These are phyloP conservation scores for Suillus spraguei DNA, from an alignment of 768 basidiomycete genomes.

Conservation along the genomic window DNA sequence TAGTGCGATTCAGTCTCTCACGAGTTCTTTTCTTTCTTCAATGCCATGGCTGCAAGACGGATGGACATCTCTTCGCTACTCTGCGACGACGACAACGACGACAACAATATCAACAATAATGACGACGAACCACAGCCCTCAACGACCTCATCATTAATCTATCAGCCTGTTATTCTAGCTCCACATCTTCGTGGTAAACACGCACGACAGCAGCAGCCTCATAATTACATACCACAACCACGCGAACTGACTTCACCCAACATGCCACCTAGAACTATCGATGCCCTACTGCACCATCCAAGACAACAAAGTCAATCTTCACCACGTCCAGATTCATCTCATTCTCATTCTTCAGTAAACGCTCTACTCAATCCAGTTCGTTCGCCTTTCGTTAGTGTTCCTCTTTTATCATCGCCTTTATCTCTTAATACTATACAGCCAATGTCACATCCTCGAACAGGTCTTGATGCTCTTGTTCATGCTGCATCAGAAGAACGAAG, in stretches of 20 bases:
- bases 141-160: slow-evolving; percentile 11
- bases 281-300: slow-evolving; percentile 22
- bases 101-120: slow-evolving; percentile 39
- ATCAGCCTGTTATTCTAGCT: slow-evolving; percentile 32
- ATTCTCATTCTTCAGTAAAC: slow-evolving; percentile 22
- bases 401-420: slow-evolving; percentile 3
- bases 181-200: slow-evolving; percentile 32
- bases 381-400: slow-evolving; percentile 8
- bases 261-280: slow-evolving; percentile 15
- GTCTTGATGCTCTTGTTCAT: slow-evolving; percentile 70
- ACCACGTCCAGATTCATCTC: slow-evolving; percentile 20
- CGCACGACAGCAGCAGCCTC: slow-evolving; percentile 10
- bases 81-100: slow-evolving; percentile 47
- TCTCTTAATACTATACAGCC: slow-evolving; percentile 4
- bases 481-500: slow-evolving; percentile 69
- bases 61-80: slow-evolving; percentile 79
- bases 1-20: slow-evolving; percentile 8
- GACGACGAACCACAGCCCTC: slow-evolving; percentile 10
- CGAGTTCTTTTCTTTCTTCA: slow-evolving; percentile 1
- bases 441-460: slow-evolving; percentile 27
- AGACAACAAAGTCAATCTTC: neutral
- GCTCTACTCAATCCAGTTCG: slow-evolving; percentile 10
- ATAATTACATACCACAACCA: slow-evolving; percentile 7
- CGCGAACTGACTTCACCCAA: slow-evolving; percentile 9
- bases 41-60: slow-evolving; percentile 61